A percentile compares a stretch with the other conserved stretches of the same genome.
Conservation (phyloP, 129 eudicot genomes). For the Flaveria robusta region DNA sequence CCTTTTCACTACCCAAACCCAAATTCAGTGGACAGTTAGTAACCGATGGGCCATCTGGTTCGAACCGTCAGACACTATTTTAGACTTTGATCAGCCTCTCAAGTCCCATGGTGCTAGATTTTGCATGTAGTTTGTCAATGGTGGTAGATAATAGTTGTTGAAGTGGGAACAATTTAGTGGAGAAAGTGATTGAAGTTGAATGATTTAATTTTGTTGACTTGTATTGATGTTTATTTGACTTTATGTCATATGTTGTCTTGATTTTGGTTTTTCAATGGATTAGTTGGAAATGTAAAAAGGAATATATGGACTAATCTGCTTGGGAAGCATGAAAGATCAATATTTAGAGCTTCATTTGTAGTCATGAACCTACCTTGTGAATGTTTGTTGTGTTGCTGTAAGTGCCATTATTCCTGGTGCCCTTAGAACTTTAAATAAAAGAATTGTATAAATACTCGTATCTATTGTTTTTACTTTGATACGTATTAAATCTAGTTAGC, state of each 20-base stretch:
- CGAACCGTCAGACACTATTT: neutral
- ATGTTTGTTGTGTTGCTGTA: constrained; percentile 19
- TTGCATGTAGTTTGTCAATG: constrained; percentile 42
- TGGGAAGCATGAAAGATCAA: constrained; percentile 18
- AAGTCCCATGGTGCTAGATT: constrained; percentile 15
- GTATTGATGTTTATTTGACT: constrained; percentile 23
- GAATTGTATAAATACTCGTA: too few relatives aligned
- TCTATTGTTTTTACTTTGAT: too few relatives aligned
- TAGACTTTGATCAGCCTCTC: constrained; percentile 12
- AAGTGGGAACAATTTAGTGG: constrained; percentile 21
- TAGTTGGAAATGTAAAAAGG: constrained; percentile 29
- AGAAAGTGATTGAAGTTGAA: constrained; percentile 49
- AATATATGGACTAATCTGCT: constrained; percentile 31
- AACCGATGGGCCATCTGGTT: constrained; percentile 15
- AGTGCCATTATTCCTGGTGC: neutral
- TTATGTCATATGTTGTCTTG: constrained; percentile 22
- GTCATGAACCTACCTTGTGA: constrained; percentile 28
- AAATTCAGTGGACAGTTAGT: constrained; percentile 13
- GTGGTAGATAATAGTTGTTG: constrained; percentile 43
- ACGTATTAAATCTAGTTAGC: too few relatives aligned
- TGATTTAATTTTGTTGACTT: constrained; percentile 35
- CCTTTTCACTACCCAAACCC: neutral
- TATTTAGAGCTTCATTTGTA: constrained; percentile 6
- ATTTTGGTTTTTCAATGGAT: constrained; percentile 36
- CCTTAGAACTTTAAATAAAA: neutral